These are phyloP conservation scores for Leccinum pellstonianum DNA, from an alignment of 768 basidiomycete genomes.

Conservation along the genomic window DNA sequence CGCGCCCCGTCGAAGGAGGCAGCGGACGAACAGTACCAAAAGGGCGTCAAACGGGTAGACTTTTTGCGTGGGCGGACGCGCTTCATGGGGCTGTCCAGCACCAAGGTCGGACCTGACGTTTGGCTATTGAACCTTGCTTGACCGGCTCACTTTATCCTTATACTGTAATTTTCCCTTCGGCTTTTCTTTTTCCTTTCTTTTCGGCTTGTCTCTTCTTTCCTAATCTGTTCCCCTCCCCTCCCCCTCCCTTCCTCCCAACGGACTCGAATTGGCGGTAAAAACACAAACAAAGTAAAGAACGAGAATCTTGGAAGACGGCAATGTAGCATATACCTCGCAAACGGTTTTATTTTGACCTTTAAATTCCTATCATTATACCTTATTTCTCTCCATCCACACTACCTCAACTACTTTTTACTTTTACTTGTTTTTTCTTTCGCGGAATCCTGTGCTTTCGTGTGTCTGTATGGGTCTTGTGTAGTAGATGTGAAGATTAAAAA, in stretches of 20 bases:
- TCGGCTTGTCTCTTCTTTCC: neutral
- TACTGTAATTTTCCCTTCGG: slow-evolving; percentile 16
- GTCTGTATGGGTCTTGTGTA: slow-evolving; percentile 9
- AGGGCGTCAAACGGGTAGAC: slow-evolving; percentile 55
- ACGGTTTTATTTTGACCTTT: slow-evolving; percentile 7
- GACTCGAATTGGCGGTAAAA: slow-evolving; percentile 12
- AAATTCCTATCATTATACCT: slow-evolving; percentile 27
- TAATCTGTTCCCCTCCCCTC: neutral
- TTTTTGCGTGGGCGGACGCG: slow-evolving; percentile 43
- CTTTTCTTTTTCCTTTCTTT: slow-evolving; percentile 23
- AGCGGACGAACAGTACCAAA: slow-evolving; percentile 40
- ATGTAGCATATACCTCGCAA: slow-evolving; percentile 24
- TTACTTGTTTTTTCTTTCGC: neutral
- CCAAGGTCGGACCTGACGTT: slow-evolving; percentile 35
- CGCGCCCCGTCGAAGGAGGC: slow-evolving; percentile 30
- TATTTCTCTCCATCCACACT: neutral
- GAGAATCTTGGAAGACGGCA: slow-evolving; percentile 10
- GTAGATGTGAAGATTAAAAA: slow-evolving; percentile 14
- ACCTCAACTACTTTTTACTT: neutral
- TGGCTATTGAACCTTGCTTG: slow-evolving; percentile 34
- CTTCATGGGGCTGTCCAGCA: slow-evolving; percentile 49
- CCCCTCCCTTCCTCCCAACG: neutral
- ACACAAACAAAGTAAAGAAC: slow-evolving; percentile 11
- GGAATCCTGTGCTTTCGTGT: neutral
- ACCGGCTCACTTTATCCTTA: slow-evolving; percentile 25